phyloP scores from a whole-genome alignment of 2,329 filamentous ascomycete species.

The Fusarium haematococcum region DNA sequence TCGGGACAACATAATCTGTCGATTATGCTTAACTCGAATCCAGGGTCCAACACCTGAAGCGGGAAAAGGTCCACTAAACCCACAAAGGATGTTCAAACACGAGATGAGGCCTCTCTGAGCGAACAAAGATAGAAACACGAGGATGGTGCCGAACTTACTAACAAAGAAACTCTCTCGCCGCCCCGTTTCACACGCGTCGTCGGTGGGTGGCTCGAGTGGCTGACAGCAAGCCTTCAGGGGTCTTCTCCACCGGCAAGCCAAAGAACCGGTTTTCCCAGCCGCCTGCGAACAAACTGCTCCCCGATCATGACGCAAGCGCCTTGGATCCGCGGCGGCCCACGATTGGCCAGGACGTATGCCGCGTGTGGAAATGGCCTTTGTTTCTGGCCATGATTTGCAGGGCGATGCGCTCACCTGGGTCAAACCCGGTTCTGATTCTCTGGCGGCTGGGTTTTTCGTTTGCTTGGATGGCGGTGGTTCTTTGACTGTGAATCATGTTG shows the following conservation, averaged over 20 bases:
- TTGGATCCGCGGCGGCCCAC: constrained; percentile 11
- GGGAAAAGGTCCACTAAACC: neutral
- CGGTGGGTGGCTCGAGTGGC: constrained; percentile 25
- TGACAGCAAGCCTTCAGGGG: constrained; percentile 14
- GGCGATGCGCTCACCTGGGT: constrained; percentile 34
- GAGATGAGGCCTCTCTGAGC: constrained; percentile 31
- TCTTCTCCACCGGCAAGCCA: constrained; percentile 10
- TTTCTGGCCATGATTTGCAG: constrained; percentile 40
- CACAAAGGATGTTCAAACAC: constrained; percentile 9
- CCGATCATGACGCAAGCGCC: constrained; percentile 37
- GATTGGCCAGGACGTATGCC: neutral
- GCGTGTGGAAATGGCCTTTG: constrained; percentile 10
- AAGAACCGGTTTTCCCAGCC: constrained; percentile 36
- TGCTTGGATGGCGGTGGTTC: neutral
- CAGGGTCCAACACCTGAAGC: constrained; percentile 19
- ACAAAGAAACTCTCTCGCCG: neutral
- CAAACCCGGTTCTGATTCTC: constrained; percentile 23
- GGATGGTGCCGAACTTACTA: neutral
- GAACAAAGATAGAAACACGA: constrained; percentile 26
- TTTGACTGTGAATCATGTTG: constrained; percentile 30
- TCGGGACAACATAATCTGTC: neutral
- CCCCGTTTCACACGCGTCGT: constrained; percentile 32
- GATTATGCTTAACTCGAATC: constrained; percentile 9
- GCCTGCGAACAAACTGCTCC: neutral
- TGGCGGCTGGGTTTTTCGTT: constrained; percentile 12